These are phyloP conservation scores for Chaetomium fimeti DNA, from an alignment of 495 filamentous ascomycete genomes.

Conservation along the genomic window DNA sequence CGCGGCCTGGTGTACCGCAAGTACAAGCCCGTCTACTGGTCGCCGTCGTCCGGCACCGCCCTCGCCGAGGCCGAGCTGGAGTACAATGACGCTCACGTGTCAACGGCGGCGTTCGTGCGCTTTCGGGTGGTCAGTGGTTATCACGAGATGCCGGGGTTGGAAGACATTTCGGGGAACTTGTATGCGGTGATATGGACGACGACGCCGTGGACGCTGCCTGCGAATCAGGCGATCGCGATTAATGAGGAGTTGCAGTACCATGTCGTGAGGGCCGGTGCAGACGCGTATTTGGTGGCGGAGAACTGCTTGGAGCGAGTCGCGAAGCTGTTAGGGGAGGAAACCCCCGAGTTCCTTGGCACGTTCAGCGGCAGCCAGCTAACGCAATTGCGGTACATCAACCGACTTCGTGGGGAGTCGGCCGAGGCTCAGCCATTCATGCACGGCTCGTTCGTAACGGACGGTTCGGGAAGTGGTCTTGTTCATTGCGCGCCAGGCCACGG, in stretches of 20 bases:
- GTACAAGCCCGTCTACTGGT: slow-evolving; percentile 96
- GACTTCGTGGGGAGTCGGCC: slow-evolving; percentile 54
- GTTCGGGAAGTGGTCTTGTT: slow-evolving; percentile 87
- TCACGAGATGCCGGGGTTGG: slow-evolving; percentile 36
- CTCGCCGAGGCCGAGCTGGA: slow-evolving; percentile 95
- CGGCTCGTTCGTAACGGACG: slow-evolving; percentile 80
- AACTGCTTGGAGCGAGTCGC: slow-evolving; percentile 56
- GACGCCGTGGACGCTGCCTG: slow-evolving; percentile 94
- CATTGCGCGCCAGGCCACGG: slow-evolving; percentile 94
- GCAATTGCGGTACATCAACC: slow-evolving; percentile 63
- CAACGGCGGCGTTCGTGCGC: slow-evolving; percentile 75
- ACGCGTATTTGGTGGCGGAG: slow-evolving; percentile 58
- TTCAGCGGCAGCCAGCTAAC: slow-evolving; percentile 66
- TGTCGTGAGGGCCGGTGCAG: slow-evolving; percentile 59
- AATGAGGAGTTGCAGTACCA: slow-evolving; percentile 69
- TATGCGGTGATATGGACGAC: slow-evolving; percentile 94
- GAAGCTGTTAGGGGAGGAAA: slow-evolving; percentile 30
- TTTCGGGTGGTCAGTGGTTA: slow-evolving; percentile 67
- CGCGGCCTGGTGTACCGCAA: slow-evolving; percentile 82
- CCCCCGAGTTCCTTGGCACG: slow-evolving; percentile 52
- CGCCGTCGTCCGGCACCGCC: slow-evolving; percentile 82
- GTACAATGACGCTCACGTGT: slow-evolving; percentile 82
- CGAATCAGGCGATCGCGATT: slow-evolving; percentile 85
- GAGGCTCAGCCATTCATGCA: slow-evolving; percentile 66
- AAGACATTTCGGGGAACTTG: slow-evolving; percentile 43